Conservation (phyloP, 2,329 filamentous ascomycete genomes). For the Pseudogymnoascus sp. region DNA sequence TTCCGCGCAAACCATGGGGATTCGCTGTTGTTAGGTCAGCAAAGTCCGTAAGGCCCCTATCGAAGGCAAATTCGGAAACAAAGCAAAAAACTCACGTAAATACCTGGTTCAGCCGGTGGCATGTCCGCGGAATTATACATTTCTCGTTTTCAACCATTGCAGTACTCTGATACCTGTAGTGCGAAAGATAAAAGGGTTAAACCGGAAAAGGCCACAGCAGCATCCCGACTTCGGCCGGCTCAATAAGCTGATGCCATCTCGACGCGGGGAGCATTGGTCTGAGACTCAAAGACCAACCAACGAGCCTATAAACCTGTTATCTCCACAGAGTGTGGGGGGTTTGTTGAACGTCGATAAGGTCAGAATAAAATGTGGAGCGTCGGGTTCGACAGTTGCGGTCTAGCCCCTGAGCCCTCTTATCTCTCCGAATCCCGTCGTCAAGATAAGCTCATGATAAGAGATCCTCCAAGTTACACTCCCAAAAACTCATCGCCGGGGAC, state of each 20-base stretch:
- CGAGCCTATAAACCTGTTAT: neutral
- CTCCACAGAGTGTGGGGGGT: neutral
- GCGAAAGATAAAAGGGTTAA: neutral
- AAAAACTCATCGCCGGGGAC: neutral
- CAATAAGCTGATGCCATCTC: neutral
- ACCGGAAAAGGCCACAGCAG: neutral
- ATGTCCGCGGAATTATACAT: conserved; percentile 6
- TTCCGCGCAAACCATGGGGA: neutral
- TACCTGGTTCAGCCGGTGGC: neutral
- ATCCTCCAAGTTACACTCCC: neutral
- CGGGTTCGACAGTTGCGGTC: neutral
- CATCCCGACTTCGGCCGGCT: neutral
- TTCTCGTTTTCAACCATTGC: neutral
- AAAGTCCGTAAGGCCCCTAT: neutral
- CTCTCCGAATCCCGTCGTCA: neutral
- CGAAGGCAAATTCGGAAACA: neutral
- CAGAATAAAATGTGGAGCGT: neutral
- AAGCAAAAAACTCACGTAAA: conserved; percentile 1
- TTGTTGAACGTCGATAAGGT: neutral
- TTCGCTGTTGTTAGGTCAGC: neutral
- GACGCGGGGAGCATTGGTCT: neutral
- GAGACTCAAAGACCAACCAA: neutral
- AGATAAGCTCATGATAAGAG: conserved; percentile 9
- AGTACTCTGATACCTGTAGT: neutral
- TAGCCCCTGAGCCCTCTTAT: neutral